phyloP scores from a whole-genome alignment of 768 basidiomycete species.

The Auriscalpium microsporum region DNA sequence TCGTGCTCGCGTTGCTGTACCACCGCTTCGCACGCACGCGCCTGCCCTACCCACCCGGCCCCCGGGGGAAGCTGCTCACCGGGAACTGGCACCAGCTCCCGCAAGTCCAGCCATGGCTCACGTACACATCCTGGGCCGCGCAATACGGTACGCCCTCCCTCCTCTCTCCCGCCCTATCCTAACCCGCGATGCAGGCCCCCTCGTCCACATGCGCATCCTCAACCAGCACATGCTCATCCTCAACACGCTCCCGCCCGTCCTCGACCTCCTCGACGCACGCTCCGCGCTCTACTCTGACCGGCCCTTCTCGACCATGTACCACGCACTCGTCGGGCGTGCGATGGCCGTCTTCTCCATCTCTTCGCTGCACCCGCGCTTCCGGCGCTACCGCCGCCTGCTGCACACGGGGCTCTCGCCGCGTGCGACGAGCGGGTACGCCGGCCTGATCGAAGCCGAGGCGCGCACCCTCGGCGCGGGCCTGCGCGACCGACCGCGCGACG shows the following conservation, averaged over 20 bases:
- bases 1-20: too few relatives aligned
- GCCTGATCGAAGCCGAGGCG: neutral
- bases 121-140: neutral
- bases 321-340: constrained; percentile 34
- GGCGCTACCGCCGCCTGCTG: constrained; percentile 33
- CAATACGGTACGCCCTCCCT: neutral
- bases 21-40: neutral
- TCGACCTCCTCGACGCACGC: neutral
- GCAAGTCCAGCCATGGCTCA: neutral
- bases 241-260: neutral
- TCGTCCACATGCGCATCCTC: neutral
- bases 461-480: constrained; percentile 21
- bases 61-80: neutral
- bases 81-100: neutral
- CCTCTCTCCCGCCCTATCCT: neutral
- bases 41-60: neutral
- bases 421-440: constrained; percentile 28
- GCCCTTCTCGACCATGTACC: constrained; percentile 22
- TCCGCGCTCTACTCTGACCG: neutral
- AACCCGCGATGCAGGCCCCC: neutral
- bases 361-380: constrained; percentile 29
- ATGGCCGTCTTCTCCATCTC: constrained; percentile 37
- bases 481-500: constrained; percentile 22
- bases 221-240: constrained; percentile 1
- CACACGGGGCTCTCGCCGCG: constrained; percentile 28